Evolutionary conservation across 257 asterid genomes (phyloP).

Genomic region (Linderniella brevidens): DNA sequence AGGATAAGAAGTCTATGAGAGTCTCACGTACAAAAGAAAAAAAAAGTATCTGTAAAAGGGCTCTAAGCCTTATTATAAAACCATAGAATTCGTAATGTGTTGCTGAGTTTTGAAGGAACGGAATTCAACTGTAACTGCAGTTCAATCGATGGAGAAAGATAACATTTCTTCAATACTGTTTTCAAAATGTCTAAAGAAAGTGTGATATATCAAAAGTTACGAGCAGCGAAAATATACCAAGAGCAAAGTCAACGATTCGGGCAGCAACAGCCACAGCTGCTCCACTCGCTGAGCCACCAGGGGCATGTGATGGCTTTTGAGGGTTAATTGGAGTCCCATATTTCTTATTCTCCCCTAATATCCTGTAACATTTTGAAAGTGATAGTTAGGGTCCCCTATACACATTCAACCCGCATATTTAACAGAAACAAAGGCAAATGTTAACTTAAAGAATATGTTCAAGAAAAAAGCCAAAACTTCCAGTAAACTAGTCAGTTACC

Average conservation of each 20-base stretch:
- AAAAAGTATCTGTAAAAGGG: no score
- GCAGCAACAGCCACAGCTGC: slow-evolving; percentile 90
- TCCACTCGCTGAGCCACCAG: slow-evolving; percentile 94
- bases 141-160: neutral
- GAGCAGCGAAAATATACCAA: slow-evolving; percentile 33
- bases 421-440: neutral
- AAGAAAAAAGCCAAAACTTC: no score
- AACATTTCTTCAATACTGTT: neutral
- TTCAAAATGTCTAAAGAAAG: neutral
- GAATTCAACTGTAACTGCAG: no score
- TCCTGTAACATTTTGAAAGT: slow-evolving; percentile 32
- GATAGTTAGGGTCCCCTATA: slow-evolving; percentile 6
- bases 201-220: neutral
- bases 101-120: no score
- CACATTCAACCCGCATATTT: neutral
- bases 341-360: slow-evolving; percentile 60
- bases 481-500: no score
- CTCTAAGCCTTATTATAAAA: no score
- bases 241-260: slow-evolving; percentile 64
- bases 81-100: no score
- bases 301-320: slow-evolving; percentile 46
- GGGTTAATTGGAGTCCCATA: slow-evolving; percentile 86
- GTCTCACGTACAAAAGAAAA: no score
- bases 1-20: neutral
- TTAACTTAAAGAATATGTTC: no score